Conservation (phyloP, 371 early-diverging fungal genomes). For the Gilbertella persicaria region DNA sequence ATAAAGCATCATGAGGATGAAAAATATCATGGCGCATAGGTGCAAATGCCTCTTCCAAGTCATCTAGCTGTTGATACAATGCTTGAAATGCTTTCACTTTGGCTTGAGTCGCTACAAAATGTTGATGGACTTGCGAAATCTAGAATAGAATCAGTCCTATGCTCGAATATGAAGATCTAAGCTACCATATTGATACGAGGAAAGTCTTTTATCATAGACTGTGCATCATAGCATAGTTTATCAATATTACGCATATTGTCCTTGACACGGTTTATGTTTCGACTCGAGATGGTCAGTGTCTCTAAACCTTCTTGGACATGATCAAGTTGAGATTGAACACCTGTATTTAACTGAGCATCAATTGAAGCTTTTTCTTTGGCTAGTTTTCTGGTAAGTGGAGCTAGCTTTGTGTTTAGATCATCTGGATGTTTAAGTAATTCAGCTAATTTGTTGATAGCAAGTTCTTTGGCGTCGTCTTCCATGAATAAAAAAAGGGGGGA, state of each 20-base stretch:
- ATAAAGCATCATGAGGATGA: constrained; percentile 71
- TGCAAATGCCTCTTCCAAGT: constrained; percentile 68
- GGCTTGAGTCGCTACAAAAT: constrained; percentile 87
- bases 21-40: constrained; percentile 69
- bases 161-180: no score
- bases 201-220: constrained; percentile 85
- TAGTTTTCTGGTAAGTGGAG: constrained; percentile 75
- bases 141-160: no score
- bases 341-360: constrained; percentile 94
- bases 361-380: constrained; percentile 89
- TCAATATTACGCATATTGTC: constrained; percentile 81
- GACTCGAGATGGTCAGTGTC: constrained; percentile 64
- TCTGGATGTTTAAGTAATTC: constrained; percentile 88
- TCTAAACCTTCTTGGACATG: constrained; percentile 89
- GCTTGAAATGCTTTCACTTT: constrained; percentile 84
- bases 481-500: constrained; percentile 15
- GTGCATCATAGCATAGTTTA: constrained; percentile 79
- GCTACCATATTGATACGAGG: constrained; percentile 81
- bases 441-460: constrained; percentile 52
- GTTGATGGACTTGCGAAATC: constrained; percentile 90
- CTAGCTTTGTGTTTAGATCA: constrained; percentile 86
- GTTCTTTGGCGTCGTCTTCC: constrained; percentile 58
- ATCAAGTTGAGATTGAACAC: constrained; percentile 90
- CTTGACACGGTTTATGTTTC: constrained; percentile 69
- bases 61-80: constrained; percentile 78